phyloP scores from a whole-genome alignment of 2,329 filamentous ascomycete genomes.

The Pseudopithomyces maydicus region DNA sequence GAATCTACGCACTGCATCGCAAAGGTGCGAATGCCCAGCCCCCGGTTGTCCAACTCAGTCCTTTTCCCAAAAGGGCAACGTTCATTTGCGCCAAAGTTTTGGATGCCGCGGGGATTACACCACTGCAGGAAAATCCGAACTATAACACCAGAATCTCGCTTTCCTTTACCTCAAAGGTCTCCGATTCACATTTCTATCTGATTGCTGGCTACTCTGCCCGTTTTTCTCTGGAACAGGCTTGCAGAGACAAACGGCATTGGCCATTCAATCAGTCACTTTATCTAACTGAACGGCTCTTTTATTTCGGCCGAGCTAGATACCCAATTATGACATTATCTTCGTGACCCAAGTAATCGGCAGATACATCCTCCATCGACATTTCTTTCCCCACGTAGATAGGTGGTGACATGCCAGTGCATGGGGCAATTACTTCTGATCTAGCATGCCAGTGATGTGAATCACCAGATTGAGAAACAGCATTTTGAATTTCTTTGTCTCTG shows the following conservation, averaged over 20 bases:
- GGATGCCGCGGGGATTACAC: background rate
- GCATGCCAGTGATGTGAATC: too few relatives aligned
- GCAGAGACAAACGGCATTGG: conserved; percentile 13
- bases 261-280: too few relatives aligned
- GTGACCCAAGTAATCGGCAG: too few relatives aligned
- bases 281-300: too few relatives aligned
- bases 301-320: too few relatives aligned
- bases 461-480: too few relatives aligned
- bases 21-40: background rate
- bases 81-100: background rate
- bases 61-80: conserved; percentile 4
- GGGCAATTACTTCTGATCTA: too few relatives aligned
- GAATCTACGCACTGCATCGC: background rate
- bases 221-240: background rate
- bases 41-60: background rate
- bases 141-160: background rate
- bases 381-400: too few relatives aligned
- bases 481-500: too few relatives aligned
- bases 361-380: too few relatives aligned
- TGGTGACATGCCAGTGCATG: too few relatives aligned
- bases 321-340: too few relatives aligned
- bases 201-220: background rate
- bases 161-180: background rate
- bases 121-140: background rate
- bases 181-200: background rate